Evolutionary conservation across 164 flowering plant genomes (phyloP).

Genomic region (Umbilicus rupestris): DNA sequence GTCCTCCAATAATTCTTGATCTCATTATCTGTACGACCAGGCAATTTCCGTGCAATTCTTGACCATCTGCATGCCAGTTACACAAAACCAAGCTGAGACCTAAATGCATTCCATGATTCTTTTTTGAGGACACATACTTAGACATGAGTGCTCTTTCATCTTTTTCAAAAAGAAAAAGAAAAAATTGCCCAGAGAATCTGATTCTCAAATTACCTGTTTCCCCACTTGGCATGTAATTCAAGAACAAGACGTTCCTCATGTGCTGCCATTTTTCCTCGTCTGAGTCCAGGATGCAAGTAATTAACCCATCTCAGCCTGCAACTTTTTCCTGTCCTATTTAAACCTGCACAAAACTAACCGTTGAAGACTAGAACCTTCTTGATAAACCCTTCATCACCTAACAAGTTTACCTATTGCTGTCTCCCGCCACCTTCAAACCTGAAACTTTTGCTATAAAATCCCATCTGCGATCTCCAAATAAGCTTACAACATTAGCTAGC

Average conservation of each 20-base stretch:
- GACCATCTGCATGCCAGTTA: conserved; percentile 62
- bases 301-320: conserved; percentile 98
- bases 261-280: conserved; percentile 82
- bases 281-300: conserved; percentile 88
- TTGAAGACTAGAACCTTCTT: conserved; percentile 30
- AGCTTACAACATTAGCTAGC: conserved; percentile 57
- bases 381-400: conserved; percentile 24
- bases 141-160: background rate
- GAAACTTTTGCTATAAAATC: conserved; percentile 94
- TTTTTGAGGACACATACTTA: background rate
- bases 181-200: background rate
- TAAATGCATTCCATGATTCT: background rate
- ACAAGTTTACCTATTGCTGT: conserved; percentile 51
- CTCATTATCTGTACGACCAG: conserved; percentile 93
- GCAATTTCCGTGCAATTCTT: conserved; percentile 74
- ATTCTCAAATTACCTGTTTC: conserved; percentile 63
- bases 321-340: conserved; percentile 95
- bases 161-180: background rate
- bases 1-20: conserved; percentile 98
- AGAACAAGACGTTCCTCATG: conserved; percentile 90
- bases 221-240: conserved; percentile 86
- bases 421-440: conserved; percentile 99
- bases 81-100: background rate
- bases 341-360: conserved; percentile 59
- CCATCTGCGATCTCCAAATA: conserved; percentile 93